Percentiles rank a stretch among this genome's conserved stretches.
Evolutionary conservation across 306 rosid genomes (phyloP).

Genomic region (Sechiopsis laciniata): DNA sequence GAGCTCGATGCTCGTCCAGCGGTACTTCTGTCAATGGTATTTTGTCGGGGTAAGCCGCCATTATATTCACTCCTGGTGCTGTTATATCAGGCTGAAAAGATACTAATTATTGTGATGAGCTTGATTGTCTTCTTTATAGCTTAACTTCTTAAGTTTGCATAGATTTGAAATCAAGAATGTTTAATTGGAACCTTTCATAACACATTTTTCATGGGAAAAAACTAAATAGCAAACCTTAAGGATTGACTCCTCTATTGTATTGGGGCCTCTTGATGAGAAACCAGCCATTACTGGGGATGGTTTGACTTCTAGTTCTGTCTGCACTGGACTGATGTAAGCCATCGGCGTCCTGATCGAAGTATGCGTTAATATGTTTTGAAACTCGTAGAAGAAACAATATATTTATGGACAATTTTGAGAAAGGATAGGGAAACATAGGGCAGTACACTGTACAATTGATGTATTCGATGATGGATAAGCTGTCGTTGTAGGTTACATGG

Average conservation of each 20-base stretch:
- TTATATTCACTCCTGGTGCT: constrained; percentile 52
- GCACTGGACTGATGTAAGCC: constrained; percentile 38
- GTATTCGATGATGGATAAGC: constrained; percentile 35
- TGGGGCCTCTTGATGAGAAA: constrained; percentile 77
- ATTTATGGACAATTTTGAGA: background rate
- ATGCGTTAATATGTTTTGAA: background rate
- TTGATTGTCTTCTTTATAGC: background rate
- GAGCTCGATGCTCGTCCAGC: constrained; percentile 29
- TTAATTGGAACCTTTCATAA: background rate
- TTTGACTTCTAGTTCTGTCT: constrained; percentile 30
- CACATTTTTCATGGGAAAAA: background rate
- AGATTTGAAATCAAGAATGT: background rate
- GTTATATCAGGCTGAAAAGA: constrained; percentile 43
- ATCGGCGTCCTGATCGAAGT: constrained; percentile 35
- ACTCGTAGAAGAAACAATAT: background rate
- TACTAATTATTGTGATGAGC: background rate
- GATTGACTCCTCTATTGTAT: constrained; percentile 30
- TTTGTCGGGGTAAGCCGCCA: constrained; percentile 38
- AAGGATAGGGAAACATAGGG: background rate
- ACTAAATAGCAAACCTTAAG: constrained; percentile 42
- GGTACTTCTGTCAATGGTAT: constrained; percentile 15
- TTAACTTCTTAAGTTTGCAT: background rate
- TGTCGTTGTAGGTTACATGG: constrained; percentile 33
- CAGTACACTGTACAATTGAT: constrained; percentile 39
- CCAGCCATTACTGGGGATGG: constrained; percentile 49